These are phyloP conservation scores for Carex myosuroides DNA, from an alignment of 176 grass and related monocot genomes.

Conservation along the genomic window DNA sequence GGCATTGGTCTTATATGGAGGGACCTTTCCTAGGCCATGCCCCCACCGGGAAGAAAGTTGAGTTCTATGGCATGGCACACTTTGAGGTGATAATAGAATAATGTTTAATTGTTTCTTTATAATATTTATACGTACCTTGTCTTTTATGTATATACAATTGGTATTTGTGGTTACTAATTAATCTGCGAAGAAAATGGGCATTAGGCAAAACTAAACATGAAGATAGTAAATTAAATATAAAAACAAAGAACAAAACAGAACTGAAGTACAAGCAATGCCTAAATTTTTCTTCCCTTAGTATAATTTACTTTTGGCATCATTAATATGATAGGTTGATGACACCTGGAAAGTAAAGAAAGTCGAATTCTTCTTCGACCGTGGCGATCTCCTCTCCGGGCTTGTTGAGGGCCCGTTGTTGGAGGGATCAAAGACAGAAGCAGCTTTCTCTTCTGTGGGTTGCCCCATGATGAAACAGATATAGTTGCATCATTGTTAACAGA, in stretches of 20 bases:
- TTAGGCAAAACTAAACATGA: neutral
- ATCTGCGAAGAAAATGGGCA: neutral
- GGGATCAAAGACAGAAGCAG: neutral
- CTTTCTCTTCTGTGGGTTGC: neutral
- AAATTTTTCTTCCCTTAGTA: neutral
- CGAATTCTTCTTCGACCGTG: slow-evolving; percentile 9
- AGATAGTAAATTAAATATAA: neutral
- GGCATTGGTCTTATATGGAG: slow-evolving; percentile 39
- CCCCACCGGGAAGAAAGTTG: slow-evolving; percentile 30
- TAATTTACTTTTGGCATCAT: neutral
- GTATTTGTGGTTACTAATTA: neutral
- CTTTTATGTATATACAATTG: neutral
- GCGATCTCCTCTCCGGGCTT: neutral
- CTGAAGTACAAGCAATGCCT: neutral
- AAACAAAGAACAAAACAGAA: neutral
- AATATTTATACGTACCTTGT: neutral
- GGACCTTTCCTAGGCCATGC: slow-evolving; percentile 31
- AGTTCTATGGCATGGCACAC: slow-evolving; percentile 30
- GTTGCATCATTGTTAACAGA: neutral
- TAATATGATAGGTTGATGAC: neutral
- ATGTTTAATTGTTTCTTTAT: neutral
- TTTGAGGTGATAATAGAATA: slow-evolving; percentile 20
- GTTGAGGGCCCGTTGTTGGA: neutral
- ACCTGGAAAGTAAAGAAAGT: neutral
- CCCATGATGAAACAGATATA: slow-evolving; percentile 13